phyloP scores from a whole-genome alignment of 257 asterid species.

The Apocynum venetum region DNA sequence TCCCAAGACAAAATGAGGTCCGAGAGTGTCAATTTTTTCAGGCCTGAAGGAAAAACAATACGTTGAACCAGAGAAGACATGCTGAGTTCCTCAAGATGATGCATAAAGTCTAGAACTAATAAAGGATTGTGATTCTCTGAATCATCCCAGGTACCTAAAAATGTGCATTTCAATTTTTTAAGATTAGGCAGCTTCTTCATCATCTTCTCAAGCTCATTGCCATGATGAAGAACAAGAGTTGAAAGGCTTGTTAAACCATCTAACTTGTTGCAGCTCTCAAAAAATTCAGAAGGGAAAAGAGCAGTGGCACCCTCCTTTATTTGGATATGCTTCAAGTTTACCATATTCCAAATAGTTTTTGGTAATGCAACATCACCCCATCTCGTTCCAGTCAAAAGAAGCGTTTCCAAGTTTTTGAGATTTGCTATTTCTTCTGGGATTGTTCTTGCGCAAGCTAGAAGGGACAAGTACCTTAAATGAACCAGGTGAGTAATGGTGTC shows the following conservation, averaged over 20 bases:
- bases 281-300: background rate
- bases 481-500: background rate
- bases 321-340: too few relatives aligned
- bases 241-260: background rate
- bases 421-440: conserved; percentile 3
- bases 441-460: background rate
- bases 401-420: conserved; percentile 12
- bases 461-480: conserved; percentile 6
- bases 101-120: background rate
- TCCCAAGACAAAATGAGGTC: background rate
- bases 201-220: background rate
- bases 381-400: background rate
- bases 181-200: conserved; percentile 1
- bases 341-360: too few relatives aligned
- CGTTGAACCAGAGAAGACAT: background rate
- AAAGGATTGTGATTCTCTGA: background rate
- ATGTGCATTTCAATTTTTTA: background rate
- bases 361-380: too few relatives aligned
- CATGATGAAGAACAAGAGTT: background rate
- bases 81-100: background rate
- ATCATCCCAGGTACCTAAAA: background rate
- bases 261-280: background rate
- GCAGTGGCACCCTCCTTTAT: too few relatives aligned
- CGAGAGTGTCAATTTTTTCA: background rate
- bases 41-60: background rate